These are phyloP conservation scores for Trametes cingulata DNA, from an alignment of 768 basidiomycete species.

Conservation along the genomic window DNA sequence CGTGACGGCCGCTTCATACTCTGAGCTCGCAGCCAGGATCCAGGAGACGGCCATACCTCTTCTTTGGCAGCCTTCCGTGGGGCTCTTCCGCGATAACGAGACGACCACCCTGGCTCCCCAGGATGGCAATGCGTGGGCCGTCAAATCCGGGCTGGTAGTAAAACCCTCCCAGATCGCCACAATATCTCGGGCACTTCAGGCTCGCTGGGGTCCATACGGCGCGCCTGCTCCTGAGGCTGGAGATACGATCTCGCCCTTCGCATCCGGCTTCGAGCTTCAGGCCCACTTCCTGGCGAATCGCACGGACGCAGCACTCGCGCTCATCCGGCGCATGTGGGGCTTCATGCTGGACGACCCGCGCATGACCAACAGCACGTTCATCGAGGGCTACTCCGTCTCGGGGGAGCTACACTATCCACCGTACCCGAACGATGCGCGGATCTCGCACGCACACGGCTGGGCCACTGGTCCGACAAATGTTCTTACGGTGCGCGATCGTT, in stretches of 20 bases:
- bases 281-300: constrained; percentile 20
- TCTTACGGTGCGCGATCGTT: constrained; percentile 2
- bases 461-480: constrained; percentile 21
- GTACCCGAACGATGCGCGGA: constrained; percentile 18
- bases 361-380: constrained; percentile 26
- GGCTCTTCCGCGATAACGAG: constrained; percentile 23
- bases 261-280: constrained; percentile 21
- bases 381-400: constrained; percentile 18
- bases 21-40: constrained; percentile 6
- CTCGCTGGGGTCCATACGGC: constrained; percentile 18
- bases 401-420: constrained; percentile 21
- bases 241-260: constrained; percentile 20
- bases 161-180: constrained; percentile 1
- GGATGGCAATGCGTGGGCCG: constrained; percentile 22
- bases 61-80: constrained; percentile 18
- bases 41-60: constrained; percentile 14
- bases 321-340: constrained; percentile 21
- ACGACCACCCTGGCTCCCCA: constrained; percentile 22
- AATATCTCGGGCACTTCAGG: constrained; percentile 12
- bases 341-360: constrained; percentile 25
- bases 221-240: constrained; percentile 21
- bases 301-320: constrained; percentile 14
- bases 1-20: not conserved
- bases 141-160: constrained; percentile 20
- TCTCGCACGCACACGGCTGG: constrained; percentile 23